These are phyloP conservation scores for Azolla pinnata DNA, from an alignment of 75 land plant genomes.

Conservation along the genomic window DNA sequence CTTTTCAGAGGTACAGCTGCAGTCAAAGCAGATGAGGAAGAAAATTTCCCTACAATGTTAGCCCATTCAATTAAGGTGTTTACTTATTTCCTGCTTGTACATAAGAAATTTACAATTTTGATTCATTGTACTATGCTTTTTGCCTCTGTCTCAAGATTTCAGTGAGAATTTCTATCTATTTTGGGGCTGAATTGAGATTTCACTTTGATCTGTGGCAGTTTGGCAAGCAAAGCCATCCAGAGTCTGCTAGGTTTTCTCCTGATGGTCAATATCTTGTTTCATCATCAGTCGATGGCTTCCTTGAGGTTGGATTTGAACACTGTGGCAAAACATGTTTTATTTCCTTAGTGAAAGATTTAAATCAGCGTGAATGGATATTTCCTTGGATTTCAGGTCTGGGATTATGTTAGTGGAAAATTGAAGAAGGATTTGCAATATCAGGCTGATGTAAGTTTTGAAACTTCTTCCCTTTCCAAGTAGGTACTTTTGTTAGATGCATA, in stretches of 20 bases:
- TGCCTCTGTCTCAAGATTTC: too few relatives aligned
- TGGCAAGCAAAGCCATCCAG: conserved; percentile 92
- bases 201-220: conserved; percentile 38
- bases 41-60: conserved; percentile 70
- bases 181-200: too few relatives aligned
- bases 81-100: conserved; percentile 6
- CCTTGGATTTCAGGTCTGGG: conserved; percentile 72
- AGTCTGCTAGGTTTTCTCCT: conserved; percentile 91
- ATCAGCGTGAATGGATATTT: conserved; percentile 3
- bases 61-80: conserved; percentile 78
- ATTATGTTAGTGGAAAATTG: conserved; percentile 88
- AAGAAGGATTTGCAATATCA: conserved; percentile 99
- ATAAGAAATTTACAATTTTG: too few relatives aligned
- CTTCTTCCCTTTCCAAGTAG: not conserved
- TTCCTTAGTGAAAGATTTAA: too few relatives aligned
- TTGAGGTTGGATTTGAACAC: conserved; percentile 94
- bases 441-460: conserved; percentile 63
- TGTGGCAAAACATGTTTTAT: too few relatives aligned
- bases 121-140: too few relatives aligned
- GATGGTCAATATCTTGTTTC: conserved; percentile 98
- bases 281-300: conserved; percentile 89
- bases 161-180: too few relatives aligned
- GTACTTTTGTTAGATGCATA: not conserved
- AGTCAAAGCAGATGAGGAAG: conserved; percentile 96
- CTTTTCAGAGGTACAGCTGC: conserved; percentile 97